Conservation (phyloP, 306 rosid genomes). For the Betula pendula region DNA sequence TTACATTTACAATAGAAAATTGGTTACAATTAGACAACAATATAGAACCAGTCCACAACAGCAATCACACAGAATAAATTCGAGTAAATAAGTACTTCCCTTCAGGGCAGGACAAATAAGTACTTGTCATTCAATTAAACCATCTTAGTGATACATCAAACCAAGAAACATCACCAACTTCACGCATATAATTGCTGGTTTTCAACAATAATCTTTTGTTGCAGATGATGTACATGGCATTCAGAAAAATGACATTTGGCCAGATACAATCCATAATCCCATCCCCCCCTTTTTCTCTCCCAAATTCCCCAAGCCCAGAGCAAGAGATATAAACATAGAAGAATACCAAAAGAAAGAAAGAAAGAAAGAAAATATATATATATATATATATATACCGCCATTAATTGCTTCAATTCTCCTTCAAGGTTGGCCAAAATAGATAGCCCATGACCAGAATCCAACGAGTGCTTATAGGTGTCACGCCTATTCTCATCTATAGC, state of each 20-base stretch:
- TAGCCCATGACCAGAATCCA: constrained; percentile 42
- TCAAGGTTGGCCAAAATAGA: constrained; percentile 45
- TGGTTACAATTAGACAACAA: neutral
- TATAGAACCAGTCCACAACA: neutral
- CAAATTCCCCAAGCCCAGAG: no score
- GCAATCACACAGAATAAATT: neutral
- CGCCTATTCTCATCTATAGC: constrained; percentile 85
- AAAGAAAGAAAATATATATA: constrained; percentile 4
- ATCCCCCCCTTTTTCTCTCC: neutral
- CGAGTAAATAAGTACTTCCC: neutral
- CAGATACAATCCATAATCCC: neutral
- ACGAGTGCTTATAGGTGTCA: constrained; percentile 53
- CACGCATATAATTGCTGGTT: neutral
- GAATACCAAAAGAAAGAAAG: neutral
- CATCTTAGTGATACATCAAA: neutral
- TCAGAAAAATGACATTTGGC: neutral
- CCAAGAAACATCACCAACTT: neutral
- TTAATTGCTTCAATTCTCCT: constrained; percentile 68
- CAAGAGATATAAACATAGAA: neutral
- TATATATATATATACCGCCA: constrained; percentile 58
- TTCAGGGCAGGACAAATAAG: no score
- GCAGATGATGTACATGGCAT: neutral
- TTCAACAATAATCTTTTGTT: neutral
- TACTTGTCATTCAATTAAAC: neutral
- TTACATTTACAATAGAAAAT: constrained; percentile 4